Evolutionary conservation across 148 eudicot genomes (phyloP), one percentile per base, ranked within the genome.

Genomic region (Arctostaphylos glauca): DNA sequence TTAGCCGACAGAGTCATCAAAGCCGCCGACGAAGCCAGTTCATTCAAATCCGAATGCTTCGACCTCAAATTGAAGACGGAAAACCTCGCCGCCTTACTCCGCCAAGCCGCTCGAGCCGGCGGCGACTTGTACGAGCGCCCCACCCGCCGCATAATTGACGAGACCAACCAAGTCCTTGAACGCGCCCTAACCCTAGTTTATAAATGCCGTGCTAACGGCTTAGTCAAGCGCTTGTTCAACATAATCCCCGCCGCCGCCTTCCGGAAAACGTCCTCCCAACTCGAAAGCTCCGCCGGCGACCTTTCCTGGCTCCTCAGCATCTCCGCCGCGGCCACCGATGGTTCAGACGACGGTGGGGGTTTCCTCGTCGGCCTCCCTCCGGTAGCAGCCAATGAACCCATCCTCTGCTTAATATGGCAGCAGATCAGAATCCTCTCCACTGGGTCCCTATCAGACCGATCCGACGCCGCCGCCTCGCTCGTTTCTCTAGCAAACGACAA

Each of bases 341-440:
- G 54, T 9, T 38, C 54, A 19, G 72, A 62, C 58, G 60, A 66
- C 82, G 47, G 56, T 0, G 46, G 5, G 25, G 23, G 7, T 23
- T 44, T 7, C 73, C 31, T 25, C 58, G 23, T 67, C 13, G 82
- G 82, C 5, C 82, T 80, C 59, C 82, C 82, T 25, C 82, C 82
- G 15, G 66, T 80, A 46, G 82, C 82, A 46, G 56, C 74, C 59
- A 80, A 80, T 58, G 82, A 80, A 59, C 82, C 82, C 41, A 80
- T 80, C 41, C 82, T 80, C 25, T 64, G 82, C 74, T 21, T 80
- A 23, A 80, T 80, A 1, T 80, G 82, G 82, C 74, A 80, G 49
- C 74, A 80, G 16, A 66, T 80, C 47, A 74, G 59, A 8, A 66
- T 48, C 41, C 48, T 80, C 1, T 80, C 66, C 1, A 64, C 74